Evolutionary conservation across 371 early-diverging fungal species (phyloP).

Genomic region (Lichtheimia ramosa): DNA sequence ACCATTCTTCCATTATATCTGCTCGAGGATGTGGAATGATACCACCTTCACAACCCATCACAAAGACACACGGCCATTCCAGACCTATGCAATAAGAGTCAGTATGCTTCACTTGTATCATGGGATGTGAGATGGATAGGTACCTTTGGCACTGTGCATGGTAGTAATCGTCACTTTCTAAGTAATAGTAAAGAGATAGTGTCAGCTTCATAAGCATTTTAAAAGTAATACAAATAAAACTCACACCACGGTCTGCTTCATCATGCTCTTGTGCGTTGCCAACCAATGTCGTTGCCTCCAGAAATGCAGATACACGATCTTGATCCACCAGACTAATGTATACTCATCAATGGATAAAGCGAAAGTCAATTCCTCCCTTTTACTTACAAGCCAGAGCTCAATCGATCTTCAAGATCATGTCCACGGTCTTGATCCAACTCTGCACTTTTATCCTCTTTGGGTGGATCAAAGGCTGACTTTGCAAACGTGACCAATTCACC

Average conservation of each 20-base stretch:
- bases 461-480: constrained; percentile 9
- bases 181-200: constrained; percentile 14
- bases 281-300: constrained; percentile 31
- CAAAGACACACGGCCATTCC: constrained; percentile 67
- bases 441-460: no score
- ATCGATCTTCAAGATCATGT: no score
- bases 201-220: not conserved
- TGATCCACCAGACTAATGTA: not conserved
- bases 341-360: not conserved
- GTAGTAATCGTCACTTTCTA: constrained; percentile 58
- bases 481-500: constrained; percentile 36
- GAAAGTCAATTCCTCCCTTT: not conserved
- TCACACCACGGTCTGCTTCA: constrained; percentile 23
- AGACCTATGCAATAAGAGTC: constrained; percentile 36
- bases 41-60: constrained; percentile 50
- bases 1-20: constrained; percentile 34
- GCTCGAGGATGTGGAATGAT: constrained; percentile 44
- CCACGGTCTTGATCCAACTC: no score
- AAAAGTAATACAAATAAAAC: constrained; percentile 8
- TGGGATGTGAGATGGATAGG: not conserved
- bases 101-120: not conserved
- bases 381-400: not conserved
- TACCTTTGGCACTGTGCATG: constrained; percentile 60
- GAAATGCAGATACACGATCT: constrained; percentile 27
- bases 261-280: constrained; percentile 29